phyloP scores from a whole-genome alignment of 2,329 filamentous ascomycete species.

The Ramularia collo-cygni region DNA sequence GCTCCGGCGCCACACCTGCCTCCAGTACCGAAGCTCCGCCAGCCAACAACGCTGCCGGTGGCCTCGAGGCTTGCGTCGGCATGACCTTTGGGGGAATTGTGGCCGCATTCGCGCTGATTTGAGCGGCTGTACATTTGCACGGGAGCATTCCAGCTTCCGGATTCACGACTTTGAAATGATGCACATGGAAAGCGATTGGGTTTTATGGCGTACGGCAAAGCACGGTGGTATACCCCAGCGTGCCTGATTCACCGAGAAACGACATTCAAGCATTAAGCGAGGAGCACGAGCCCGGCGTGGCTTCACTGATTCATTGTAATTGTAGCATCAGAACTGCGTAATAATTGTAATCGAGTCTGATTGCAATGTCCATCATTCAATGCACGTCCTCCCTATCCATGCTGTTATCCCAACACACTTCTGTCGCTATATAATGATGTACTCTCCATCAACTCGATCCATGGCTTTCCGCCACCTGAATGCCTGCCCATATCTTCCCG shows the following conservation, averaged over 20 bases:
- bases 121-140: slow-evolving; percentile 2
- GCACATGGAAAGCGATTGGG: slow-evolving; percentile 14
- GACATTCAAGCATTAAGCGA: slow-evolving; percentile 6
- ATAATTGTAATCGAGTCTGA: slow-evolving; percentile 6
- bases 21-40: slow-evolving; percentile 16
- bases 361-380: neutral
- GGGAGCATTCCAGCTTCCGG: neutral
- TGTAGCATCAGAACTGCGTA: slow-evolving; percentile 12
- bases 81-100: slow-evolving; percentile 17
- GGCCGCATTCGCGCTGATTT: slow-evolving; percentile 19
- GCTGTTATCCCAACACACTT: neutral
- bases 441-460: slow-evolving; percentile 45
- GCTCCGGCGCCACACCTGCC: slow-evolving; percentile 6
- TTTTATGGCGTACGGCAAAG: slow-evolving; percentile 15
- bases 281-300: slow-evolving; percentile 12
- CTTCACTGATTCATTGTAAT: slow-evolving; percentile 8
- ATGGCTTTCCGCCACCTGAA: slow-evolving; percentile 47
- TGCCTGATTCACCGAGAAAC: slow-evolving; percentile 12
- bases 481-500: slow-evolving; percentile 31
- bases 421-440: slow-evolving; percentile 41
- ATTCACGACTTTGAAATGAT: slow-evolving; percentile 4
- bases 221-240: slow-evolving; percentile 18
- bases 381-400: neutral
- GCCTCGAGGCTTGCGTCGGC: slow-evolving; percentile 14
- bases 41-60: slow-evolving; percentile 11